Conservation (phyloP, 139 green algal genomes). For the Coelastrella sp. region DNA sequence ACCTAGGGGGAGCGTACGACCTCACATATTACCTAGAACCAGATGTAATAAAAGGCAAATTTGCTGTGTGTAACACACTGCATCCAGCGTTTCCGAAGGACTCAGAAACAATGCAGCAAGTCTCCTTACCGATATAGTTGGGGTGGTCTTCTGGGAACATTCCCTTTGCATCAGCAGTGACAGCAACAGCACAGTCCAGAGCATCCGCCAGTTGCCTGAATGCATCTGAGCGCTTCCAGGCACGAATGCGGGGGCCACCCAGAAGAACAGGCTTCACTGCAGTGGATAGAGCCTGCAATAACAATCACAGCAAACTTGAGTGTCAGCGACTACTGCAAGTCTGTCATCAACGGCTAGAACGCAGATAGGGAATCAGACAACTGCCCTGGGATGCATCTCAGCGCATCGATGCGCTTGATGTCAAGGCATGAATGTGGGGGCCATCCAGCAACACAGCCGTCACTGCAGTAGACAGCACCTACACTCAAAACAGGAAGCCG, state of each 20-base stretch:
- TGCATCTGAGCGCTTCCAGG: not conserved
- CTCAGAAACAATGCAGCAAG: not conserved
- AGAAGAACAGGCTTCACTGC: slow-evolving; percentile 73
- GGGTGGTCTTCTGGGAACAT: slow-evolving; percentile 79
- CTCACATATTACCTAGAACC: no score
- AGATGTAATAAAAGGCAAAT: no score
- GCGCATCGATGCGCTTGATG: no score
- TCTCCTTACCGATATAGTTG: slow-evolving; percentile 78
- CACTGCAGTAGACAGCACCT: not conserved
- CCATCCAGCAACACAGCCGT: slow-evolving; percentile 77
- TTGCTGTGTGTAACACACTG: no score
- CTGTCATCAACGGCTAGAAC: no score
- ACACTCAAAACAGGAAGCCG: no score
- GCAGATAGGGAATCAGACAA: slow-evolving; percentile 20
- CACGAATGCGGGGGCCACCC: slow-evolving; percentile 54
- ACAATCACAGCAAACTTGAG: no score
- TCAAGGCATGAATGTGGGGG: not conserved
- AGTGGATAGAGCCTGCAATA: not conserved
- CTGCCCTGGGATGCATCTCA: slow-evolving; percentile 32
- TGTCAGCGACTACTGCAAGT: no score
- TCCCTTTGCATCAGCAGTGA: slow-evolving; percentile 82
- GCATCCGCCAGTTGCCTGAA: slow-evolving; percentile 53
- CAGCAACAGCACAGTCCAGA: slow-evolving; percentile 64
- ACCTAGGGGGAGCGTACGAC: no score
- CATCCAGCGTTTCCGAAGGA: not conserved